These are phyloP conservation scores for Globisporangium polare DNA, from an alignment of 352 stramenopile genomes.

Conservation along the genomic window DNA sequence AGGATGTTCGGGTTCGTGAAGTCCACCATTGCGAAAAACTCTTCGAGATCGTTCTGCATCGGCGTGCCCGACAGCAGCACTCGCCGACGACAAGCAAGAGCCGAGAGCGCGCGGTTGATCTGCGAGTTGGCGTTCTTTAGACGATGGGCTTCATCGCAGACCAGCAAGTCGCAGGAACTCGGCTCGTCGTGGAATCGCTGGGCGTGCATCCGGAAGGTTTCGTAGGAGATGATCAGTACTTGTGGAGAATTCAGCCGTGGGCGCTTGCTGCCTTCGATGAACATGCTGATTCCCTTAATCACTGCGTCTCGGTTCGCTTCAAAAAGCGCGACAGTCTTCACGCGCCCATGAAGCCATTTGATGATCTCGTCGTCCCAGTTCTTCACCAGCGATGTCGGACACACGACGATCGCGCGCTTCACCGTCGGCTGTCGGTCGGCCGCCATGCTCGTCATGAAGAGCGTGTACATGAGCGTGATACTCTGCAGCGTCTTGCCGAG, in stretches of 20 bases:
- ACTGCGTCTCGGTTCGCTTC: conserved; percentile 80
- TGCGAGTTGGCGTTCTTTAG: conserved; percentile 98
- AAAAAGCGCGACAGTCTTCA: conserved; percentile 82
- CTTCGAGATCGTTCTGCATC: conserved; percentile 99
- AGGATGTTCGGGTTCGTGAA: conserved; percentile 88
- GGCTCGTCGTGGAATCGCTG: conserved; percentile 86
- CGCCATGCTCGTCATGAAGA: conserved; percentile 70
- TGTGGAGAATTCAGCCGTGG: conserved; percentile 50
- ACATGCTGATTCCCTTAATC: conserved; percentile 79
- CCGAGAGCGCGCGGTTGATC: conserved; percentile 78
- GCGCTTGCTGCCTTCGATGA: conserved; percentile 77
- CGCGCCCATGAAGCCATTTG: conserved; percentile 81
- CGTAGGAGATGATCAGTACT: conserved; percentile 87
- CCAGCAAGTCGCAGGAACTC: conserved; percentile 92
- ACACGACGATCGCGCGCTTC: conserved; percentile 75
- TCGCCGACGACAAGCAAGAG: conserved; percentile 86
- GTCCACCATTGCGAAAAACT: conserved; percentile 98
- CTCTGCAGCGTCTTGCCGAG: conserved; percentile 86
- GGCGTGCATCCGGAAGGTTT: conserved; percentile 93
- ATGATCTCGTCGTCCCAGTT: conserved; percentile 90
- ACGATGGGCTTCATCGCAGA: conserved; percentile 98
- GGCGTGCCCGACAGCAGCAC: conserved; percentile 96
- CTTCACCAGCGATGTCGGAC: conserved; percentile 84
- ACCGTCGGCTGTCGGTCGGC: conserved; percentile 50
- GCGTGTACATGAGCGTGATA: conserved; percentile 84